Evolutionary conservation across 2,329 filamentous ascomycete species (phyloP), one percentile per base, ranked within the genome.

Genomic region (Helotiales sp.): DNA sequence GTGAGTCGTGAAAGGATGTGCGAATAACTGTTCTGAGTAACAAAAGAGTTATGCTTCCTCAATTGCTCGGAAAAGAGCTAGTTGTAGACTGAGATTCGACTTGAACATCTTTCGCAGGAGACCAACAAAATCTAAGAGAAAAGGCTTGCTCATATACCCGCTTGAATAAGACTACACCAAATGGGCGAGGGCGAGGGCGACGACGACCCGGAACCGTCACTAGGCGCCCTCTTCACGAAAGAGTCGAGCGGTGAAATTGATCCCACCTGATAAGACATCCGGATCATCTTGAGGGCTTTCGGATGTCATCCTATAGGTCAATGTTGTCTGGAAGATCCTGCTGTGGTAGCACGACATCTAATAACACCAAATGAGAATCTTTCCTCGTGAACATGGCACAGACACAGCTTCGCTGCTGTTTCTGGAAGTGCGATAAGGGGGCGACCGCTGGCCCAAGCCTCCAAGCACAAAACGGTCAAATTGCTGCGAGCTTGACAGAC

Each of bases 341-440:
- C n/a, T 19, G 6, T 12, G n/a, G 48, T 51, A 51, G 48, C 48
- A 51, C 31, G 48, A 38, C 33, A 51, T 38, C 48, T 38, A 38
- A 38, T 27, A 22, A 38, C 48, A 44, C 10, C 40, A 44, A n/a
- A n/a, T n/a, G n/a, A n/a, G n/a, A n/a, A n/a, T n/a, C n/a, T 44
- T 25, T 44, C 22, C 8, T 44, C 40, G 22, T n/a, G 40, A 44
- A 19, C 36, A 10, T 24, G 9, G 40, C 27, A 44, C 40, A 44
- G 22, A 25, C 24, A 40, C 3, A 44, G n/a, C n/a, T n/a, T n/a
- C n/a, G n/a, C n/a, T n/a, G n/a, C 40, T 13, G 22, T 5, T 44
- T 44, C 22, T 44, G 10, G 40, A 25, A 44, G 15, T 19, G 22
- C 12, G 40, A 44, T 44, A 44, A 44, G 40, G 12, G 19, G 36